Evolutionary conservation across 805 yeast genomes (phyloP), one percentile per base, ranked within the genome.

Genomic region (Komagataella ulmi): DNA sequence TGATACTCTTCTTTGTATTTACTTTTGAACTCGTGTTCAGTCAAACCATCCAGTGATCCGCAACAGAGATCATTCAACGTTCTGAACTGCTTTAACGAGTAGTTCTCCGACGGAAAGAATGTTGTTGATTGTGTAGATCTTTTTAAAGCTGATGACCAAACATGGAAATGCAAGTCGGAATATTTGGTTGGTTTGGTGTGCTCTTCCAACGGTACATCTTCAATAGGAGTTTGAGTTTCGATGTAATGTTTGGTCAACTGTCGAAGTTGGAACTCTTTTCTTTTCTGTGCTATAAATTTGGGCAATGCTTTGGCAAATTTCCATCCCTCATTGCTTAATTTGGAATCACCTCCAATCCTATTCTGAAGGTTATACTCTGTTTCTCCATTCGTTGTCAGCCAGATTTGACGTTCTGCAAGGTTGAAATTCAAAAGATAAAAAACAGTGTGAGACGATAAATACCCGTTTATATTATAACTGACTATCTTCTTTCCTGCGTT

Each of bases 401-500:
- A 67, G 14, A 67, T 67, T 53, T 67, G 71, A 46, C 70, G 56
- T 52, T 67, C 70, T 1, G 66, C 50, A 17, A 67, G 55, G 52
- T 67, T 67, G 57, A 67, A 67, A 57, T 74, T 74, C 50, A 77
- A 61, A 43, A 77, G 59, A 59, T 76, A 77, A 58, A 77, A 77
- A 21, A 77, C 75, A 17, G 81, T 74, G 55, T 77, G 83, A 1
- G 81, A 76, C 4, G 81, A 76, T 49, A 77, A 65, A 57, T 76
- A 77, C 0, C 83, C 83, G 57, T 74, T 75, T 30, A 80, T 73
- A 57, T 81, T 80, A 58, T 69, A 79, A 44, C 79, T 71, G 40
- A 76, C 74, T 17, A 81, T 70, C 59, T 77, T 76, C 58, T 74
- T 75, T 23, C 83, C 83, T 4, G 82, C 83, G 59, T 81, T 77